phyloP scores from a whole-genome alignment of 2,329 filamentous ascomycete genomes.

The Neonectria sp. region DNA sequence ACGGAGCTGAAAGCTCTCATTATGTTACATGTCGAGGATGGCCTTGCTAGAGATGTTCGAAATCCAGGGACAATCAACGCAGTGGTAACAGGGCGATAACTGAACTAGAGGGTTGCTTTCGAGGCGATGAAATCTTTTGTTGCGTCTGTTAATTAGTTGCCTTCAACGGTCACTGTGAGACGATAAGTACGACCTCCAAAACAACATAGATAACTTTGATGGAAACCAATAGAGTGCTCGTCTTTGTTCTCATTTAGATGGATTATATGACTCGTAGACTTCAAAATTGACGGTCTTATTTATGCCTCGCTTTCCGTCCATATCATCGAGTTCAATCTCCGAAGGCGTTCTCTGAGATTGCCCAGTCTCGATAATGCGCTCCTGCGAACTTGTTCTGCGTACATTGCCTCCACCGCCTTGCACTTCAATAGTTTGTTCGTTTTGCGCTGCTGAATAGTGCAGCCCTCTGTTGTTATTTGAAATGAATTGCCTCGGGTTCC shows the following conservation, averaged over 20 bases:
- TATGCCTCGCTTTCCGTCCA: conserved; percentile 42
- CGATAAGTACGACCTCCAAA: not conserved
- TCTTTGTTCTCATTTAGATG: not conserved
- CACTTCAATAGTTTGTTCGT: conserved; percentile 44
- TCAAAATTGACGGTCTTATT: conserved; percentile 41
- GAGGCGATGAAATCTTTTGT: not conserved
- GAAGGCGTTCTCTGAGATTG: conserved; percentile 37
- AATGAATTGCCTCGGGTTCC: conserved; percentile 31
- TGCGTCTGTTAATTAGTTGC: not conserved
- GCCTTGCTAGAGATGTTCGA: too few relatives aligned
- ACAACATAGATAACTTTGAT: not conserved
- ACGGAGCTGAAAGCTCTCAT: not conserved
- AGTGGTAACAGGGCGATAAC: too few relatives aligned
- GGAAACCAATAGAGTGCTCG: not conserved
- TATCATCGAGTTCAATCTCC: conserved; percentile 44
- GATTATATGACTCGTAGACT: conserved; percentile 12
- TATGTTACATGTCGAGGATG: not conserved
- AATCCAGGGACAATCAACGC: too few relatives aligned
- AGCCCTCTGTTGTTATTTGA: conserved; percentile 32
- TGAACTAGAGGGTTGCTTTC: too few relatives aligned
- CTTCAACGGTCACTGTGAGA: not conserved
- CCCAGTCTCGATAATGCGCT: conserved; percentile 40
- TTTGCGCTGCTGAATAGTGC: conserved; percentile 37
- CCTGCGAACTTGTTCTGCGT: conserved; percentile 40
- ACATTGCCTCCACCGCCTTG: conserved; percentile 29